A percentile compares a stretch with the other conserved stretches of the same genome.
phyloP scores from a whole-genome alignment of 495 filamentous ascomycete species.

The Xylaria curta region DNA sequence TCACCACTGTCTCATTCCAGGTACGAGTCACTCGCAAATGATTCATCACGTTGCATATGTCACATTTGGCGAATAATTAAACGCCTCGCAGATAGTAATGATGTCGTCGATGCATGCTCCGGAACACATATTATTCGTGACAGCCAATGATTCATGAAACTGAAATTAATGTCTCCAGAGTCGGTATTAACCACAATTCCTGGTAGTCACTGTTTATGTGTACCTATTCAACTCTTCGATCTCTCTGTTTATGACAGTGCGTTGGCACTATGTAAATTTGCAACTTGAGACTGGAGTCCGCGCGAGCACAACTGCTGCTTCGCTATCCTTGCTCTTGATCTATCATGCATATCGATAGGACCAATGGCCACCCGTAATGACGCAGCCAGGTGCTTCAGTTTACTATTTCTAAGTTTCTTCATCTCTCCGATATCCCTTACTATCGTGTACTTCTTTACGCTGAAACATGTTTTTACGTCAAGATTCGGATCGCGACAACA shows the following conservation, averaged over 20 bases:
- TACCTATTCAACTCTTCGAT: neutral
- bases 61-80: neutral
- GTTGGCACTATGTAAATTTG: neutral
- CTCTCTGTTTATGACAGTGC: neutral
- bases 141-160: slow-evolving; percentile 4
- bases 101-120: neutral
- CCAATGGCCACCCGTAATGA: slow-evolving; percentile 34
- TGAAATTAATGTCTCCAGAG: neutral
- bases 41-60: neutral
- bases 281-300: neutral
- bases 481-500: neutral
- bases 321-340: neutral
- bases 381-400: slow-evolving; percentile 52
- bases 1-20: neutral
- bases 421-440: slow-evolving; percentile 52
- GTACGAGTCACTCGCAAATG: neutral
- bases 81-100: neutral
- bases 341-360: neutral
- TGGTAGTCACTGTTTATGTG: neutral
- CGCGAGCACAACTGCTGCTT: neutral
- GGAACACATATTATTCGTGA: neutral
- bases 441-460: slow-evolving; percentile 11
- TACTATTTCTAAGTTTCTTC: slow-evolving; percentile 58
- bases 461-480: neutral
- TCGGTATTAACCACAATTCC: neutral